Evolutionary conservation across 192 early-diverging fungal genomes (phyloP), one percentile per base, ranked within the genome.

Genomic region (Spizellomyces punctatus): DNA sequence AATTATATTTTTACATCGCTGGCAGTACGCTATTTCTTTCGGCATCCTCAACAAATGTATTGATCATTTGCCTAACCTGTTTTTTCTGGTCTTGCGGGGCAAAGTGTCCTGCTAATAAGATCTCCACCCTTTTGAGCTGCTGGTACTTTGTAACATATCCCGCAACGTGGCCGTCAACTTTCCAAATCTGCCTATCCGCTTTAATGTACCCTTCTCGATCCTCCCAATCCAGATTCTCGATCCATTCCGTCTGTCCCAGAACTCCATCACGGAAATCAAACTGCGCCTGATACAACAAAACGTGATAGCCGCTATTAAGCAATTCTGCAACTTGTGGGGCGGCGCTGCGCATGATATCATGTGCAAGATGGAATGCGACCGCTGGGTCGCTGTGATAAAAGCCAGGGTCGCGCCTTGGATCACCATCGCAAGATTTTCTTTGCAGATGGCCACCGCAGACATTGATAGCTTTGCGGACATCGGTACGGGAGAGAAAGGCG

Each of bases 261-360:
- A 90, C 82, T 6, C 89, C 93, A 64, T 95, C 93, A 49, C 93
- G 84, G 71, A 89, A 93, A 79, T 95, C 93, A 79, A 93, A 93
- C 58, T 93, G 83, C 6, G 90, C 93, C 76, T 95, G 93, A 69
- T 76, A 91, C 7, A 91, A 79, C 36, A 91, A 60, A 21, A 92
- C 88, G 5, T 72, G 65, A 67, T 54, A 74, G 6, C 46, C 47
- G 6, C 49, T 27, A 45, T 75, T 21, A 36, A 94, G 75, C 27
- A 94, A 73, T 7, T 72, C 42, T 0, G 80, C 80, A 5, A 93
- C 81, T 60, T 88, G 76, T 42, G 80, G 80, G 41, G 82, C 81
- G 7, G 85, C 64, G 41, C 82, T 79, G 60, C 86, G 88, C 88
- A 91, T 91, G 49, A 90, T 87, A 69, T 94, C 93, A 5, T 44